A percentile compares a stretch with the other conserved stretches of the same genome.
Conservation (phyloP, 257 asterid genomes). For the Penstemon eatonii region DNA sequence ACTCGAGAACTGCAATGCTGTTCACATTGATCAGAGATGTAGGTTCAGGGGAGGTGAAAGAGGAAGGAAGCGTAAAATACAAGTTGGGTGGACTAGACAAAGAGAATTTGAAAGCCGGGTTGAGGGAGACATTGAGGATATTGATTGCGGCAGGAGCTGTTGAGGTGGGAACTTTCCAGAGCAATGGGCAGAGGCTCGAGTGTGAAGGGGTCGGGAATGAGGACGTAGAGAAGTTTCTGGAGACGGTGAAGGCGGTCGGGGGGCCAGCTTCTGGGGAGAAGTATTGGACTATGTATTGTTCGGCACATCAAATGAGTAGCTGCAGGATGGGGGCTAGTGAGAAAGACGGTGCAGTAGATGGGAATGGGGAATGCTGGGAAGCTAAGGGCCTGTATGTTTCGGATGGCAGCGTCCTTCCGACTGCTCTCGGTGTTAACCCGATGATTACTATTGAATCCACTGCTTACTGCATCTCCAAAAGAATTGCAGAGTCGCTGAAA, state of each 20-base stretch:
- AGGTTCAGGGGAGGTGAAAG: constrained; percentile 68
- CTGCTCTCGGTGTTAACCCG: constrained; percentile 84
- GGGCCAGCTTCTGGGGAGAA: constrained; percentile 60
- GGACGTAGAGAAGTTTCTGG: constrained; percentile 72
- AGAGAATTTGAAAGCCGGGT: constrained; percentile 61
- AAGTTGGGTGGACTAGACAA: constrained; percentile 41
- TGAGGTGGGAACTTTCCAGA: constrained; percentile 85
- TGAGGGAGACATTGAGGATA: constrained; percentile 71
- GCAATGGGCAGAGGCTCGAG: constrained; percentile 67
- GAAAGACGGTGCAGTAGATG: constrained; percentile 78
- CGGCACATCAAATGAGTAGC: constrained; percentile 96
- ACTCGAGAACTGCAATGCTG: constrained; percentile 57
- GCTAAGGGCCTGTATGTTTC: constrained; percentile 78
- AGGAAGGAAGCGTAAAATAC: constrained; percentile 48
- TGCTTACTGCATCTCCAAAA: constrained; percentile 69
- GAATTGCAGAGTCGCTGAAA: constrained; percentile 46
- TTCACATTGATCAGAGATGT: constrained; percentile 64
- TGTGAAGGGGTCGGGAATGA: constrained; percentile 47
- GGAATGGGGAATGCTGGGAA: constrained; percentile 88
- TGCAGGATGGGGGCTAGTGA: constrained; percentile 69
- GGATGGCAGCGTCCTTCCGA: constrained; percentile 82
- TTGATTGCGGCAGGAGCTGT: constrained; percentile 79
- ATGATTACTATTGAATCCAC: constrained; percentile 87
- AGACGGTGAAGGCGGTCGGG: constrained; percentile 44
- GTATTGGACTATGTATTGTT: constrained; percentile 60